These are phyloP conservation scores for Nymphaea thermarum DNA, from an alignment of 164 flowering plant genomes.

Conservation along the genomic window DNA sequence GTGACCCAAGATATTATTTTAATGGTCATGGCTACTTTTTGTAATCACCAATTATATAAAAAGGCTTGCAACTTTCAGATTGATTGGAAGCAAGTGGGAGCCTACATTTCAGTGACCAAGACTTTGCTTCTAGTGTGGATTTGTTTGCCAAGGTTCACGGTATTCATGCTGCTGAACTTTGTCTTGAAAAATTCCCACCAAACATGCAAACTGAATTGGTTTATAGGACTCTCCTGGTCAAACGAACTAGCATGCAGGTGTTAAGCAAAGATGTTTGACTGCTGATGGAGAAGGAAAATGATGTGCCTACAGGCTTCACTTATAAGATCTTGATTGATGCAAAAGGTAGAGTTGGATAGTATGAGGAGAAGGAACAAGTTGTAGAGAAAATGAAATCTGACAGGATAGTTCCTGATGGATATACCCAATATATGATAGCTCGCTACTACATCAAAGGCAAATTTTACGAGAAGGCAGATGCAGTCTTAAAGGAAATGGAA, in stretches of 20 bases:
- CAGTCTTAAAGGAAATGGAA: constrained; percentile 63
- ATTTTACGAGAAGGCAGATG: constrained; percentile 58
- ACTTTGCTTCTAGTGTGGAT: no score
- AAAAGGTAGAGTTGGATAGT: constrained; percentile 59
- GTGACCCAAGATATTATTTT: constrained; percentile 30
- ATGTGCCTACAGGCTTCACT: constrained; percentile 52
- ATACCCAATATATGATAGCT: constrained; percentile 26
- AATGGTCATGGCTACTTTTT: constrained; percentile 29
- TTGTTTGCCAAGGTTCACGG: constrained; percentile 63
- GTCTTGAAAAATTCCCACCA: constrained; percentile 42
- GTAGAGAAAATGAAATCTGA: constrained; percentile 74
- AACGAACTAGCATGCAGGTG: constrained; percentile 24
- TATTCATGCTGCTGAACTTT: constrained; percentile 49
- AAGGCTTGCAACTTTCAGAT: constrained; percentile 77
- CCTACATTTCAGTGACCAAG: constrained; percentile 40
- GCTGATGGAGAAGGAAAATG: constrained; percentile 74
- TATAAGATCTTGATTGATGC: constrained; percentile 54
- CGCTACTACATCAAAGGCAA: constrained; percentile 42
- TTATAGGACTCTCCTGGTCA: constrained; percentile 61
- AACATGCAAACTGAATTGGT: constrained; percentile 53
- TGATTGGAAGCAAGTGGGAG: constrained; percentile 50
- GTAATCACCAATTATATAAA: constrained; percentile 33
- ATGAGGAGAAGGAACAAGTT: constrained; percentile 66
- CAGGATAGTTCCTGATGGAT: constrained; percentile 38
- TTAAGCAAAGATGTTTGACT: constrained; percentile 49